Evolutionary conservation across 164 flowering plant species (phyloP).

Genomic region (Vitis riparia): DNA sequence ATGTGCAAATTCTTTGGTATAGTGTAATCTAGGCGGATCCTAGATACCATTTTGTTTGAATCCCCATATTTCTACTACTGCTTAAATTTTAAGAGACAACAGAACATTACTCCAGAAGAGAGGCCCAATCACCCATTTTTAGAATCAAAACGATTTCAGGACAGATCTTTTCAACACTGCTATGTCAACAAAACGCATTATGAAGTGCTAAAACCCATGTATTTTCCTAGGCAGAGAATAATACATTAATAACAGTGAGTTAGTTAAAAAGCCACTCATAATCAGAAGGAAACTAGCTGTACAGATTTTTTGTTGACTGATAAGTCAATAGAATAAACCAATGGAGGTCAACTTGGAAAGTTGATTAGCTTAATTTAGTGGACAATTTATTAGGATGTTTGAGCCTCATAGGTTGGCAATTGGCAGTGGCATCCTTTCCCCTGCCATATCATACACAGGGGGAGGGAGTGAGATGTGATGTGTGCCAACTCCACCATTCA

Average conservation of each 20-base stretch:
- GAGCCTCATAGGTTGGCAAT: not conserved
- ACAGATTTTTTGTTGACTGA: slow-evolving; percentile 12
- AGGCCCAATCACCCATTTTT: not conserved
- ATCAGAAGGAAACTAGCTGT: not conserved
- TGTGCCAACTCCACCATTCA: not conserved
- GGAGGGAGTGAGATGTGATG: not conserved
- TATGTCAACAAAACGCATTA: not conserved
- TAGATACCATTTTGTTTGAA: no score
- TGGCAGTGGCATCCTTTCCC: not conserved
- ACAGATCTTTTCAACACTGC: not conserved
- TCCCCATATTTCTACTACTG: no score
- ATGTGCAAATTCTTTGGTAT: no score
- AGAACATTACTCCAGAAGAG: not conserved
- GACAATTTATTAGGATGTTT: not conserved
- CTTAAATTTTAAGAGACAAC: no score
- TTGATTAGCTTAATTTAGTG: slow-evolving; percentile 4
- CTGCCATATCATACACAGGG: not conserved
- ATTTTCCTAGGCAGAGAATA: not conserved
- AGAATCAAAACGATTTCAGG: not conserved
- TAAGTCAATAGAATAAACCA: not conserved
- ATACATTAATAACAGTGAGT: not conserved
- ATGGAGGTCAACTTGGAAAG: slow-evolving; percentile 6
- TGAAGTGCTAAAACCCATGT: not conserved
- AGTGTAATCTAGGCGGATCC: no score
- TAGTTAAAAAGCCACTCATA: not conserved